Base-by-base conservation (phyloP, 768 basidiomycete genomes). In the Boletus eberwhitei region DNA sequence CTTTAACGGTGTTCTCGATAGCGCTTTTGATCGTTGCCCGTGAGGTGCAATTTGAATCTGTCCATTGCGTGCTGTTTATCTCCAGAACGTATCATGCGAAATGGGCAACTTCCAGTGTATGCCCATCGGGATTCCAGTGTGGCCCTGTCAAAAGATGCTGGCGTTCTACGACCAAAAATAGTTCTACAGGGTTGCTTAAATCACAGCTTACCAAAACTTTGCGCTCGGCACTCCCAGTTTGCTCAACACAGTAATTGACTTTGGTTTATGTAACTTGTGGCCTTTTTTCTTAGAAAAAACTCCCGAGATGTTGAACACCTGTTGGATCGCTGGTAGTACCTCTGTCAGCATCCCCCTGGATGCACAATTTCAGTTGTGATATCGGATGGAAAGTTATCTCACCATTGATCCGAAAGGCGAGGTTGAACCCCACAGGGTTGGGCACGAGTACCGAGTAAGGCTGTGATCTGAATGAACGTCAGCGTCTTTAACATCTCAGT, bases 351-450 rank as follows among this genome's bases (percentile, higher is more conserved):
- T 39, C 32, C 38, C 36, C 35, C 45, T 57, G 31, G 22, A 16
- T 16, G 63, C 60, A 62, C 60, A 59, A 68, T 62, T 57, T 58
- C 49, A 60, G 63, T 53, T 62, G 55, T 65, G 56, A 67, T 29
- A 49, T 53, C 29, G 31, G 35, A 41, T 35, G 24, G 41, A 61
- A 48, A 47, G 43, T 39, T 54, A 32, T 46, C 56, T 54, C 43
- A 50, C 52, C 52, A 7, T 44, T 41, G 55, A 50, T 56, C 56
- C 46, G 49, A 43, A 44, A 45, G 48, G 37, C 31, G 22, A 8
- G 32, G 48, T 46, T 37, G 37, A 46, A 47, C 34, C 8, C 46
- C 47, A 46, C 56, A 48, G 50, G 54, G 35, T 46, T 43, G 44
- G 47, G 22, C 57, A 17, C 39, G 52, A 62, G 49, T 44, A 36